Evolutionary conservation across 2,329 filamentous ascomycete species (phyloP).

Genomic region (Xylaria sp.): DNA sequence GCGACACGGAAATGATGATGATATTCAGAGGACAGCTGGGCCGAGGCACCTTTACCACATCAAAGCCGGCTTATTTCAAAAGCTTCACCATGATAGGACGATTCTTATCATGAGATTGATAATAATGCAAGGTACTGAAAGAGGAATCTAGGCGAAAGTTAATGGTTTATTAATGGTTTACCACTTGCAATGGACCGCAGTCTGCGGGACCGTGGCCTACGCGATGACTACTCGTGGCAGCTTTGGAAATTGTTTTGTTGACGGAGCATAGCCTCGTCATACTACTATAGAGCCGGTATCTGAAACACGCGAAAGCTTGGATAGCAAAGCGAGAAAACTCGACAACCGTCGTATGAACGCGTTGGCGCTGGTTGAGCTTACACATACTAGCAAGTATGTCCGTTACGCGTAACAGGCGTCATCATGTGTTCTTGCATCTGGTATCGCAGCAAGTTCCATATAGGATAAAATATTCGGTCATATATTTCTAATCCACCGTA

Average conservation of each 20-base stretch:
- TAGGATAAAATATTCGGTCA: no score
- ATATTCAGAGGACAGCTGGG: not conserved
- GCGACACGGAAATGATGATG: not conserved
- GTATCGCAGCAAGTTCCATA: no score
- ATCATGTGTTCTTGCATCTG: no score
- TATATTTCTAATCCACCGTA: no score
- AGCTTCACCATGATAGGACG: not conserved
- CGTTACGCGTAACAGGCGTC: no score
- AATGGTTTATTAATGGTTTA: not conserved
- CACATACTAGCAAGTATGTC: no score
- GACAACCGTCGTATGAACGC: not conserved
- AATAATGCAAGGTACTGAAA: not conserved
- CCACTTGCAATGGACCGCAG: not conserved
- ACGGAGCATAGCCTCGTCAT: not conserved
- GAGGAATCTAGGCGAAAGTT: not conserved
- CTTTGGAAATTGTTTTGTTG: not conserved
- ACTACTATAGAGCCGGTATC: not conserved
- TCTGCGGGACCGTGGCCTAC: not conserved
- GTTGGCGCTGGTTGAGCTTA: not conserved
- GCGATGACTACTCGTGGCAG: not conserved
- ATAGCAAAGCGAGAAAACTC: not conserved
- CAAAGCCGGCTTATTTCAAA: conserved; percentile 9
- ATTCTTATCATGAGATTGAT: not conserved
- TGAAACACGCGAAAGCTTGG: not conserved
- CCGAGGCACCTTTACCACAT: not conserved